A percentile compares a stretch with the other conserved stretches of the same genome.
Conservation (phyloP, 805 yeast genomes). For the Allodekkera sacchari region DNA sequence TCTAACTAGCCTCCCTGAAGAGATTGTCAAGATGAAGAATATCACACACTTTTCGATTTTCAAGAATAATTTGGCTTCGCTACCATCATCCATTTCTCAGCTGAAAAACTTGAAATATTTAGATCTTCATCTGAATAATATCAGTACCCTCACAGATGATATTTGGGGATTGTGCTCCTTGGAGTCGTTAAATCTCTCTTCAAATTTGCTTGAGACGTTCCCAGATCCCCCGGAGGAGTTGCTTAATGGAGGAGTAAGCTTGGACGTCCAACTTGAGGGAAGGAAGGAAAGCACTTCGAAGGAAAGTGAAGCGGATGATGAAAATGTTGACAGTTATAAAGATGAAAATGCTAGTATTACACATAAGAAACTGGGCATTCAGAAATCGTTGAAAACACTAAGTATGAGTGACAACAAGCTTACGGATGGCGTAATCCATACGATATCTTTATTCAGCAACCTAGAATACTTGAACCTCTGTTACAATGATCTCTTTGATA, state of each 20-base stretch:
- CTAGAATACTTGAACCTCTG: slow-evolving; percentile 65
- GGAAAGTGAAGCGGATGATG: neutral
- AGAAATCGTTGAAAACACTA: slow-evolving; percentile 38
- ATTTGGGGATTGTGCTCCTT: slow-evolving; percentile 57
- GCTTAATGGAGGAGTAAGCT: neutral
- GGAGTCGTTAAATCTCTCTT: slow-evolving; percentile 57
- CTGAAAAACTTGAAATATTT: slow-evolving; percentile 53
- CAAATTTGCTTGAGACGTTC: slow-evolving; percentile 56
- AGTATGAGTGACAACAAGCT: slow-evolving; percentile 79
- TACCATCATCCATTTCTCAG: slow-evolving; percentile 61
- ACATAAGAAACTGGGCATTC: slow-evolving; percentile 9
- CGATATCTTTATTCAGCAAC: slow-evolving; percentile 49
- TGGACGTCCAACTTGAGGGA: neutral
- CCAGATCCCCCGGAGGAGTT: slow-evolving; percentile 40
- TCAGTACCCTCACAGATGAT: slow-evolving; percentile 58
- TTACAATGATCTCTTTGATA: slow-evolving; percentile 76
- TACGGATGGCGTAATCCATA: slow-evolving; percentile 66
- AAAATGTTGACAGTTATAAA: neutral
- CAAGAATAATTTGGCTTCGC: slow-evolving; percentile 61
- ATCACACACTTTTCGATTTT: slow-evolving; percentile 62
- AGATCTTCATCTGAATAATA: slow-evolving; percentile 79
- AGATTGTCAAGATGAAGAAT: slow-evolving; percentile 49
- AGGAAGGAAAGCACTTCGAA: neutral
- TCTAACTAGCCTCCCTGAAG: slow-evolving; percentile 65
- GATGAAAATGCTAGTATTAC: neutral